Conservation (phyloP, 257 asterid species). For the Nicotiana knightiana region DNA sequence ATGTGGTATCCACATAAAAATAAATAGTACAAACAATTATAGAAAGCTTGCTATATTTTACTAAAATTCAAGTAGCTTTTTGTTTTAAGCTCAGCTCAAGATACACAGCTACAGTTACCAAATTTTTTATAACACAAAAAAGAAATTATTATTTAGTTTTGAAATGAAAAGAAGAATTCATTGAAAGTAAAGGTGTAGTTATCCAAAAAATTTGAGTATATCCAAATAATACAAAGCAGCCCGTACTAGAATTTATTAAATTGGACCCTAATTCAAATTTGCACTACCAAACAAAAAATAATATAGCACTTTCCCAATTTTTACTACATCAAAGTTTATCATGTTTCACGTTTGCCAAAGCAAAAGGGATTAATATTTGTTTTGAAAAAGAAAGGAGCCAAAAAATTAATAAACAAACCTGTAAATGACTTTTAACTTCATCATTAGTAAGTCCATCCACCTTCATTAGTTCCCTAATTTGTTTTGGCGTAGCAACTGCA, state of each 20-base stretch:
- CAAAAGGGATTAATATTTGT: background rate
- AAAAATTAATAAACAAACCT: slow-evolving; percentile 27
- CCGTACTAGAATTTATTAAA: background rate
- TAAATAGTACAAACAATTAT: background rate
- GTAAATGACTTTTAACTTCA: slow-evolving; percentile 69
- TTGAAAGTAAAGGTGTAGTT: background rate
- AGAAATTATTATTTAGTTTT: background rate
- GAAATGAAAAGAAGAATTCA: background rate
- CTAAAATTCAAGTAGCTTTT: background rate
- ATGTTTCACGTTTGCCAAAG: background rate
- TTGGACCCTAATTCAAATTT: background rate
- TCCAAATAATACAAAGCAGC: background rate
- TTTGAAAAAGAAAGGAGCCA: background rate
- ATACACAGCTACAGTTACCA: background rate
- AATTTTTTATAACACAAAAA: background rate
- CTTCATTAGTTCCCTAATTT: slow-evolving; percentile 65
- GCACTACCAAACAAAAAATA: background rate
- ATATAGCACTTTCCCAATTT: background rate
- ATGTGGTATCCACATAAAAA: background rate
- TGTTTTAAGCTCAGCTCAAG: background rate
- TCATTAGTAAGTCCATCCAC: slow-evolving; percentile 74
- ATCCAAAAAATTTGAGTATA: background rate
- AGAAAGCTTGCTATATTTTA: background rate
- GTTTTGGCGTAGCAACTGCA: slow-evolving; percentile 63
- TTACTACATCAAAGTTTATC: background rate